These are phyloP conservation scores for Phascolomyces articulosus DNA, from an alignment of 371 early-diverging fungal species.

Conservation along the genomic window DNA sequence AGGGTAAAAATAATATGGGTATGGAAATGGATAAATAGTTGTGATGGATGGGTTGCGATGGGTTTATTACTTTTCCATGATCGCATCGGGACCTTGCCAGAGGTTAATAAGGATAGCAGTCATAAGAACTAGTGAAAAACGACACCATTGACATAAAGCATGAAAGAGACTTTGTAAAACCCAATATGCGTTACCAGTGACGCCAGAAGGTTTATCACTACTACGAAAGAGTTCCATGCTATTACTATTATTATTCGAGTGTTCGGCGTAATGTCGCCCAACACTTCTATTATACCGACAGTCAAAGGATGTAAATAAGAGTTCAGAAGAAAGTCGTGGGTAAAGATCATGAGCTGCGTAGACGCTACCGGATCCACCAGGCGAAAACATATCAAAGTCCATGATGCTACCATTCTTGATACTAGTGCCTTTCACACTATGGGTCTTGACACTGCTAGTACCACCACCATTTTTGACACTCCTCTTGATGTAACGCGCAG, in stretches of 20 bases:
- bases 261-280: neutral
- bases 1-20: neutral
- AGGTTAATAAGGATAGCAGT: conserved; percentile 51
- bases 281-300: neutral
- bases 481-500: conserved; percentile 7
- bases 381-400: conserved; percentile 2
- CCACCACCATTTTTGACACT: neutral
- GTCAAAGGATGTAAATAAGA: conserved; percentile 3
- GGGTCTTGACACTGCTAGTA: neutral
- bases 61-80: conserved; percentile 19
- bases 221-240: neutral
- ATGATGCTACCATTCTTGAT: neutral
- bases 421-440: neutral
- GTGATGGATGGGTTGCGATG: neutral
- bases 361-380: neutral
- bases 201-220: conserved; percentile 2
- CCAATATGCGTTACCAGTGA: conserved; percentile 13
- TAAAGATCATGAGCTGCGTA: conserved; percentile 17
- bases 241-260: neutral
- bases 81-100: conserved; percentile 32
- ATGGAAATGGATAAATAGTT: neutral
- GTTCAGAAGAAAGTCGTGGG: conserved; percentile 6
- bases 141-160: conserved; percentile 52
- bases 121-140: conserved; percentile 48
- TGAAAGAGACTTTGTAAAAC: conserved; percentile 34